phyloP scores from a whole-genome alignment of 2,329 filamentous ascomycete genomes.

The Penicillium palitans region DNA sequence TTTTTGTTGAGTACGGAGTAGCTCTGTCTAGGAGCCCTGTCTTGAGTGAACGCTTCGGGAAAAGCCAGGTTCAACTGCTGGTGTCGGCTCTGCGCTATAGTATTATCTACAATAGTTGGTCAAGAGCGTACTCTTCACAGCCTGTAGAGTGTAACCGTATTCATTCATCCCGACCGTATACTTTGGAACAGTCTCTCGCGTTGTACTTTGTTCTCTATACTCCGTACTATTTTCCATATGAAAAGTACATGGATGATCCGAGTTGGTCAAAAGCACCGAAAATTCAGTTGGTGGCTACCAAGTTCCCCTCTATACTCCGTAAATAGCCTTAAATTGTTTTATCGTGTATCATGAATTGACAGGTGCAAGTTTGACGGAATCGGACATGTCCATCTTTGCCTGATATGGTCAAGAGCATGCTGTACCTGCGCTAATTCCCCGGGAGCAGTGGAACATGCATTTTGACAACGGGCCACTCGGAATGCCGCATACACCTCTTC shows the following conservation, averaged over 20 bases:
- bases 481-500: slow-evolving; percentile 5
- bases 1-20: not conserved
- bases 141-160: not conserved
- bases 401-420: slow-evolving; percentile 9
- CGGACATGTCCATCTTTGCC: slow-evolving; percentile 10
- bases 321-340: not conserved
- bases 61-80: not conserved
- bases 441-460: not conserved
- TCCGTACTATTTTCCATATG: not conserved
- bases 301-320: no score
- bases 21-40: no score
- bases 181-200: not conserved
- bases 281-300: not conserved
- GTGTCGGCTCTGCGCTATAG: not conserved
- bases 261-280: not conserved
- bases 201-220: not conserved
- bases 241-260: not conserved
- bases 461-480: slow-evolving; percentile 14
- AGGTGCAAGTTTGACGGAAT: slow-evolving; percentile 5
- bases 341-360: slow-evolving; percentile 9
- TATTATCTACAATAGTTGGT: not conserved
- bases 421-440: slow-evolving; percentile 16
- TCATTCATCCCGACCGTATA: not conserved
- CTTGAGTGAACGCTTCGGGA: not conserved
- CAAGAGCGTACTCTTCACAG: not conserved